phyloP scores from a whole-genome alignment of 1,284 basidiomycete species.

The Boletus semigastroideus region DNA sequence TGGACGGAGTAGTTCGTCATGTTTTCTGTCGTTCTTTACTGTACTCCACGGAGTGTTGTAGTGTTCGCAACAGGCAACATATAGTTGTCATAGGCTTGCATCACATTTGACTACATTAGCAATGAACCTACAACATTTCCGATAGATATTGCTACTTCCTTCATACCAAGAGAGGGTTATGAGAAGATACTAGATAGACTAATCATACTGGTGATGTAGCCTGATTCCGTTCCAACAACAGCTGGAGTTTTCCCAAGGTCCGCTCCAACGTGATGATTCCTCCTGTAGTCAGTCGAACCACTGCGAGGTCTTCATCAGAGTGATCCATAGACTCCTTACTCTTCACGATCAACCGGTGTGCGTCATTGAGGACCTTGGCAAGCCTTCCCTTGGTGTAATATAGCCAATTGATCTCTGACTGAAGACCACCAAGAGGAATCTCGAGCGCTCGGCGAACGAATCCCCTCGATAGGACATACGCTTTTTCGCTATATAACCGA shows the following conservation, averaged over 20 bases:
- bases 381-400: conserved; percentile 71
- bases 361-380: conserved; percentile 65
- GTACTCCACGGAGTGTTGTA: conserved; percentile 11
- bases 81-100: conserved; percentile 3
- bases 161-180: conserved; percentile 16
- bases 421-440: conserved; percentile 69
- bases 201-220: conserved; percentile 16
- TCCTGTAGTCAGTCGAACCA: conserved; percentile 76
- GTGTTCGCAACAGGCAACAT: conserved; percentile 4
- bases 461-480: conserved; percentile 85
- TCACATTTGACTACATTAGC: conserved; percentile 20
- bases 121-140: conserved; percentile 31
- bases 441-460: conserved; percentile 88
- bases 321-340: conserved; percentile 47
- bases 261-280: conserved; percentile 80
- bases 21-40: conserved; percentile 25
- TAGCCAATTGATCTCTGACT: conserved; percentile 72
- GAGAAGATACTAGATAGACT: conserved; percentile 11
- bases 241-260: conserved; percentile 59
- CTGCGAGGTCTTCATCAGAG: conserved; percentile 58
- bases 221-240: conserved; percentile 28
- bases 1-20: conserved; percentile 7
- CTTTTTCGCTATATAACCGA: conserved; percentile 88
- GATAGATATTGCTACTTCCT: conserved; percentile 26
- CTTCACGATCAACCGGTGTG: conserved; percentile 65